Conservation (phyloP, 805 yeast species). For the Trichomonascus vanleenenianus region DNA sequence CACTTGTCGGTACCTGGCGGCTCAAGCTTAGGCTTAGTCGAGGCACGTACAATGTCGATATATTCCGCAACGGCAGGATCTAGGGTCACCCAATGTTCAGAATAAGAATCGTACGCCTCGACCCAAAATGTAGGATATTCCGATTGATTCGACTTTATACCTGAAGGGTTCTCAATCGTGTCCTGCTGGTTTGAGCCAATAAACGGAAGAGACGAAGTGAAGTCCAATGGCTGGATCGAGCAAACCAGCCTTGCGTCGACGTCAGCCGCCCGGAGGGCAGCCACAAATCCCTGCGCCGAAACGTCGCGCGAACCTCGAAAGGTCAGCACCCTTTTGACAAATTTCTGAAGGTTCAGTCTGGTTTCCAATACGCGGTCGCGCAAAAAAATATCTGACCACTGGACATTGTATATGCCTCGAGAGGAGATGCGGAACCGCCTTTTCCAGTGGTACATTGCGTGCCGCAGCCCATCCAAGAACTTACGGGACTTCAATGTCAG, state of each 20-base stretch:
- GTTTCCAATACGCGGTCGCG: constrained; percentile 15
- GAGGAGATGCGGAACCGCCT: constrained; percentile 39
- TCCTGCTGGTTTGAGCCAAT: not conserved
- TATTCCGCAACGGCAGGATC: constrained; percentile 66
- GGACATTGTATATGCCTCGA: constrained; percentile 33
- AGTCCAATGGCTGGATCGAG: constrained; percentile 89
- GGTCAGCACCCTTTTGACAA: constrained; percentile 35
- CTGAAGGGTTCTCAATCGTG: not conserved
- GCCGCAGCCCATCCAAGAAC: constrained; percentile 69
- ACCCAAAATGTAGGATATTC: constrained; percentile 79
- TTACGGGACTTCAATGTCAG: constrained; percentile 50
- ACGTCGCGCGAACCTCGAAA: constrained; percentile 68
- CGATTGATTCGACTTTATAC: constrained; percentile 4
- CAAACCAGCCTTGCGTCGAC: constrained; percentile 67
- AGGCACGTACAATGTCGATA: constrained; percentile 51
- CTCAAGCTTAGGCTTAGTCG: constrained; percentile 47
- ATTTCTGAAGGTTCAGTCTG: constrained; percentile 33
- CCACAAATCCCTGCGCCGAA: constrained; percentile 82
- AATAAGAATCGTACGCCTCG: constrained; percentile 80
- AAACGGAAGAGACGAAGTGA: constrained; percentile 33
- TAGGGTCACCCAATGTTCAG: constrained; percentile 71
- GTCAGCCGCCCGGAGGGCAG: constrained; percentile 61
- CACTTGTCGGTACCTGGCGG: constrained; percentile 57
- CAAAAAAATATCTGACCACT: constrained; percentile 41
- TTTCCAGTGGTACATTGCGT: constrained; percentile 56